Evolutionary conservation across 2,329 filamentous ascomycete species (phyloP).

Genomic region (Sclerotinia glacialis): DNA sequence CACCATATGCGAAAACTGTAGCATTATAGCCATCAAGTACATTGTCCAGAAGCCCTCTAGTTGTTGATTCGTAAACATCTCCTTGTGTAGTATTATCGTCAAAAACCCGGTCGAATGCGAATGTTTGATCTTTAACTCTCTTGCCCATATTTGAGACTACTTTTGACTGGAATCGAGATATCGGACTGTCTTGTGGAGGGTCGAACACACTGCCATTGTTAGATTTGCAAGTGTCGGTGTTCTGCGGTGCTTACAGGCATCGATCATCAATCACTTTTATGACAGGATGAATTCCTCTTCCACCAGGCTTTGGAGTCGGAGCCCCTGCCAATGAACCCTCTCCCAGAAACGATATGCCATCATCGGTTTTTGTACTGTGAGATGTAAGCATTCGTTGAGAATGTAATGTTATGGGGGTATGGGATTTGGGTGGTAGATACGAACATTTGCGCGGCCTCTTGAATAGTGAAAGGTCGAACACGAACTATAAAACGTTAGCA

Average conservation of each 20-base stretch:
- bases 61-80: slow-evolving; percentile 94
- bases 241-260: slow-evolving; percentile 63
- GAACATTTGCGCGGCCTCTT: slow-evolving; percentile 89
- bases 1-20: slow-evolving; percentile 96
- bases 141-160: slow-evolving; percentile 77
- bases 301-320: slow-evolving; percentile 78
- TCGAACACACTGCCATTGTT: slow-evolving; percentile 74
- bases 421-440: slow-evolving; percentile 29
- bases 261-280: slow-evolving; percentile 96
- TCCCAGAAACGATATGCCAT: slow-evolving; percentile 88
- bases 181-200: slow-evolving; percentile 88
- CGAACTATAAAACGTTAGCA: slow-evolving; percentile 50
- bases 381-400: slow-evolving; percentile 25
- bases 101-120: slow-evolving; percentile 94
- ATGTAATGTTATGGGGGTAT: too few relatives aligned
- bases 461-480: slow-evolving; percentile 73
- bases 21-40: slow-evolving; percentile 98
- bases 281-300: slow-evolving; percentile 83
- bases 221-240: not conserved
- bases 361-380: slow-evolving; percentile 58
- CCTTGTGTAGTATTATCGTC: slow-evolving; percentile 90
- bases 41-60: slow-evolving; percentile 83
- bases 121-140: slow-evolving; percentile 94
- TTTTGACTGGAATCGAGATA: slow-evolving; percentile 81
- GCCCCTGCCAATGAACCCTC: slow-evolving; percentile 90